Evolutionary conservation across 2,329 filamentous ascomycete genomes (phyloP).

Genomic region (Purpureocillium takamizusanense): DNA sequence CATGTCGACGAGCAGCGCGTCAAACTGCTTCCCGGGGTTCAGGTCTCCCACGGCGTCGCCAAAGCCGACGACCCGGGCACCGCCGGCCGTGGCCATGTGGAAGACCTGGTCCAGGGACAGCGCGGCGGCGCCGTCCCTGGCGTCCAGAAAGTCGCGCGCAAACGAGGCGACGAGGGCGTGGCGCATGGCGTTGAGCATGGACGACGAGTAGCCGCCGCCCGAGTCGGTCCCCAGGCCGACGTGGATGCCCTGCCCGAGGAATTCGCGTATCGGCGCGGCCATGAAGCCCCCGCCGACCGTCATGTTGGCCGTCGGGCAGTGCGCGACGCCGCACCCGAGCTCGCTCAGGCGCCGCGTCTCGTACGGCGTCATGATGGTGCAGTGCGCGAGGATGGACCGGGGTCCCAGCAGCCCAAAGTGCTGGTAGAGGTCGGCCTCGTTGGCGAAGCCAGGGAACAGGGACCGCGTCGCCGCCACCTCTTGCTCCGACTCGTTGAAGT

Average conservation of each 20-base stretch:
- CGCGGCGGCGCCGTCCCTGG: conserved; percentile 28
- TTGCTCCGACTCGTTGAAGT: conserved; percentile 56
- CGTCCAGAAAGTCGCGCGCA: conserved; percentile 31
- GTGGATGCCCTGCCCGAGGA: conserved; percentile 48
- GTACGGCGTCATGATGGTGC: conserved; percentile 49
- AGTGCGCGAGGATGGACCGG: conserved; percentile 56
- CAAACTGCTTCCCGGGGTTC: conserved; percentile 50
- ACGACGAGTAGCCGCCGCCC: conserved; percentile 52
- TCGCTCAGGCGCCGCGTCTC: conserved; percentile 40
- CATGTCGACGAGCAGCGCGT: conserved; percentile 43
- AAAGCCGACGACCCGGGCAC: conserved; percentile 48
- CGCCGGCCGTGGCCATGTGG: conserved; percentile 52
- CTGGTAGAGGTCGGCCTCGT: conserved; percentile 52
- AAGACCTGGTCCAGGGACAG: conserved; percentile 45
- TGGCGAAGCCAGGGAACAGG: conserved; percentile 46
- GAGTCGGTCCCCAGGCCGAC: conserved; percentile 60
- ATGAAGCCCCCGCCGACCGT: conserved; percentile 53
- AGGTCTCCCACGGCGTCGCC: conserved; percentile 47
- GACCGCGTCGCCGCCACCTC: conserved; percentile 46
- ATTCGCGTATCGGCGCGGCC: conserved; percentile 50
- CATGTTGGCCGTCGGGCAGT: conserved; percentile 58
- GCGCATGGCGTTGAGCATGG: conserved; percentile 49
- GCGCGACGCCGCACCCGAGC: conserved; percentile 49
- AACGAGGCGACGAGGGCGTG: conserved; percentile 48
- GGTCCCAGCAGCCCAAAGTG: conserved; percentile 43